A percentile compares a stretch with the other conserved stretches of the same genome.
These are phyloP conservation scores for Amoebophrya sp. DNA, from an alignment of 169 alveolate species.

Conservation along the genomic window DNA sequence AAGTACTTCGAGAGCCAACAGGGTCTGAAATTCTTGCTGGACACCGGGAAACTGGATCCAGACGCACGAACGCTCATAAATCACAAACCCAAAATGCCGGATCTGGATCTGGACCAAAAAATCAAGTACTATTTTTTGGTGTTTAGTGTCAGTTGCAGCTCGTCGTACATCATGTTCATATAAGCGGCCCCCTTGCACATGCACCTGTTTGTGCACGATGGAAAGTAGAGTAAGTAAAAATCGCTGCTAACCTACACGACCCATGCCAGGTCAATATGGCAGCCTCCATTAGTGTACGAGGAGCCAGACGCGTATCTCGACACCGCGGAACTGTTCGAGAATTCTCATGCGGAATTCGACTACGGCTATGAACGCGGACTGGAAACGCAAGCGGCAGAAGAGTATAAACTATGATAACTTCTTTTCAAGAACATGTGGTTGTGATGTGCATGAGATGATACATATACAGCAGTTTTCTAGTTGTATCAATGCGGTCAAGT, in stretches of 20 bases:
- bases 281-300: neutral
- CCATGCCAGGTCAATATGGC: neutral
- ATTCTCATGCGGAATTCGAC: conserved; percentile 1
- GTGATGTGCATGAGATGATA: too few relatives aligned
- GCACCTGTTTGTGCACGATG: too few relatives aligned
- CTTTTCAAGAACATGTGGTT: too few relatives aligned
- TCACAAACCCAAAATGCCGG: neutral
- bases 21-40: neutral
- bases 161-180: too few relatives aligned
- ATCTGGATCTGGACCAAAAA: neutral
- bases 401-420: too few relatives aligned
- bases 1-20: neutral
- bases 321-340: neutral
- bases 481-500: too few relatives aligned
- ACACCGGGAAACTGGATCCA: neutral
- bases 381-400: neutral
- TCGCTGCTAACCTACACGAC: too few relatives aligned
- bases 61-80: neutral
- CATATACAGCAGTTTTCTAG: too few relatives aligned
- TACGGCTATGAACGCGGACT: conserved; percentile 9
- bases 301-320: neutral
- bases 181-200: too few relatives aligned
- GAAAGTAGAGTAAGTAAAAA: too few relatives aligned
- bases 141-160: too few relatives aligned
- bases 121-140: too few relatives aligned